Evolutionary conservation across 2,329 filamentous ascomycete genomes (phyloP).

Genomic region (Apiospora malaysiana): DNA sequence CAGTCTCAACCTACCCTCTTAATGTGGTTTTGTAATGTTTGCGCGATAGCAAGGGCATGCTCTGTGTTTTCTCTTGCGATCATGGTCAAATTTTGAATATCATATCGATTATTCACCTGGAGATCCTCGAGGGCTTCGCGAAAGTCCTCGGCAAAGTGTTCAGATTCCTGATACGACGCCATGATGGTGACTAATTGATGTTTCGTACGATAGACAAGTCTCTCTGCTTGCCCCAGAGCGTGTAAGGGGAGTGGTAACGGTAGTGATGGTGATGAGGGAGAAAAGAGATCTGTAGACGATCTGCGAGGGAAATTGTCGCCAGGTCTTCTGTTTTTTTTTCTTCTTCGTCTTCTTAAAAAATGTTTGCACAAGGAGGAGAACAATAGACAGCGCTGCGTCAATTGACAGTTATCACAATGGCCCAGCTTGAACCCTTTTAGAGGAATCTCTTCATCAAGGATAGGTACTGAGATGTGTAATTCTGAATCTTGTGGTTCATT

Average conservation of each 20-base stretch:
- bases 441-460: conserved; percentile 26
- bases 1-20: conserved; percentile 75
- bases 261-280: not conserved
- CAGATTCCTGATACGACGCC: conserved; percentile 62
- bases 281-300: not conserved
- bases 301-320: not conserved
- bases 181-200: conserved; percentile 41
- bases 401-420: conserved; percentile 27
- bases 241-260: conserved; percentile 15
- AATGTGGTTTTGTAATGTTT: conserved; percentile 91
- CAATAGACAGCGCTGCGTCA: conserved; percentile 24
- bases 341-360: conserved; percentile 21
- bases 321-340: not conserved
- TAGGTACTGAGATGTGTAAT: conserved; percentile 25
- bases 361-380: conserved; percentile 24
- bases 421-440: conserved; percentile 21
- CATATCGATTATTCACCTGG: conserved; percentile 86
- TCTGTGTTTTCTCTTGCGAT: conserved; percentile 98
- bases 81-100: conserved; percentile 96
- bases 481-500: conserved; percentile 24
- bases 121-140: conserved; percentile 91
- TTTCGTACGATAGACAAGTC: conserved; percentile 24
- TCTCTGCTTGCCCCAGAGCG: conserved; percentile 19
- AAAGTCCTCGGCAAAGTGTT: conserved; percentile 95
- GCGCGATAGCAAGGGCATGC: conserved; percentile 90